These are phyloP conservation scores for Dimocarpus longan DNA, from an alignment of 345 rosid genomes.

Conservation along the genomic window DNA sequence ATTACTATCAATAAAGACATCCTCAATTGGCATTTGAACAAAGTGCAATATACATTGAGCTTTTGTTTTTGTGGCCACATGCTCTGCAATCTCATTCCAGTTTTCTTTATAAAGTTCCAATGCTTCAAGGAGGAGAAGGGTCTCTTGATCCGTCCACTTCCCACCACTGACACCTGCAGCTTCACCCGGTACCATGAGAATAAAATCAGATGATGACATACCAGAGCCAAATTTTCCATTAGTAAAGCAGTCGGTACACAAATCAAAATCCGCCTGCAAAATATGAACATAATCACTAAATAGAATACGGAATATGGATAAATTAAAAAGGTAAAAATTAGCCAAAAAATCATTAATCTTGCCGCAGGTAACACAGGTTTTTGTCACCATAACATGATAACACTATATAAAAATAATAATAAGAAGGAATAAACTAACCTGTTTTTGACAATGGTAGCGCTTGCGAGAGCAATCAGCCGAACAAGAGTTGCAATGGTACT, in stretches of 20 bases:
- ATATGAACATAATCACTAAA: constrained; percentile 33
- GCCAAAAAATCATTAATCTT: background rate
- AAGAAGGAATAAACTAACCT: constrained; percentile 51
- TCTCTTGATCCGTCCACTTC: constrained; percentile 99
- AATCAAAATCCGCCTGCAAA: constrained; percentile 99
- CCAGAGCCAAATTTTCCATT: constrained; percentile 83
- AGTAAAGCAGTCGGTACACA: constrained; percentile 90
- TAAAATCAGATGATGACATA: constrained; percentile 94
- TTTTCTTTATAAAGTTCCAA: constrained; percentile 93
- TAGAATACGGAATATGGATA: constrained; percentile 16
- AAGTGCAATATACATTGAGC: constrained; percentile 98
- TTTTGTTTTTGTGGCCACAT: constrained; percentile 97
- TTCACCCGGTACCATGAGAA: constrained; percentile 97
- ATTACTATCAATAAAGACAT: constrained; percentile 61
- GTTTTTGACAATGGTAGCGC: constrained; percentile 98
- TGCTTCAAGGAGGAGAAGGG: constrained; percentile 97
- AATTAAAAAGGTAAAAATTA: background rate
- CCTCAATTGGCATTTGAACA: constrained; percentile 98
- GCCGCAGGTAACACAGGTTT: constrained; percentile 1
- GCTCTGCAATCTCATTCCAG: constrained; percentile 99
- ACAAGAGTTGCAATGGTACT: constrained; percentile 98
- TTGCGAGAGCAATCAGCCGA: constrained; percentile 98
- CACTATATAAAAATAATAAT: background rate
- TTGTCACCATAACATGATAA: constrained; percentile 8
- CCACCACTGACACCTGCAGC: constrained; percentile 78